Percentiles rank a stretch among this genome's conserved stretches.
Evolutionary conservation across 2,329 filamentous ascomycete genomes (phyloP).

Genomic region (Plenodomus tracheiphilus): DNA sequence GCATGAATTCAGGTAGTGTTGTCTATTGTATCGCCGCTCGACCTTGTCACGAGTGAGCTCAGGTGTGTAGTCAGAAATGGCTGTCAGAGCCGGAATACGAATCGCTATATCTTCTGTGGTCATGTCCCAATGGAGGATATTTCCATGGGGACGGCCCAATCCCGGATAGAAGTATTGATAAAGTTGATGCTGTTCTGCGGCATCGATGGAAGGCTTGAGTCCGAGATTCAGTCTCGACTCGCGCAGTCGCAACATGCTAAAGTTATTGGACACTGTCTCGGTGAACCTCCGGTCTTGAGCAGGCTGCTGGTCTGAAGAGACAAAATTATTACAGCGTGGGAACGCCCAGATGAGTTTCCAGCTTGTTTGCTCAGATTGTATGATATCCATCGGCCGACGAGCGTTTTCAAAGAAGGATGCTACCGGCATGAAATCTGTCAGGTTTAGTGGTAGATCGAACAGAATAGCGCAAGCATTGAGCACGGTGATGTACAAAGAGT

Average conservation of each 20-base stretch:
- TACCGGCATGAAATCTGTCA: slow-evolving; percentile 1
- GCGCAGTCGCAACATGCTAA: not conserved
- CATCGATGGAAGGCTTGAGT: no score
- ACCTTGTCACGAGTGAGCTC: not conserved
- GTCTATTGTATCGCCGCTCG: not conserved
- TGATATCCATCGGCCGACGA: not conserved
- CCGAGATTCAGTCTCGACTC: no score
- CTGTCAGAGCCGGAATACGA: not conserved
- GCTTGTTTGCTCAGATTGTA: slow-evolving; percentile 7
- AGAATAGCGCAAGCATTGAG: slow-evolving; percentile 21
- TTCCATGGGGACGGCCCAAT: not conserved
- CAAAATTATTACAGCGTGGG: slow-evolving; percentile 11
- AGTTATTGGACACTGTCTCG: not conserved
- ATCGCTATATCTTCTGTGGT: not conserved
- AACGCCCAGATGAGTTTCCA: slow-evolving; percentile 20
- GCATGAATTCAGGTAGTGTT: not conserved
- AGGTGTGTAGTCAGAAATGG: not conserved
- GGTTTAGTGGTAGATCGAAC: slow-evolving; percentile 13
- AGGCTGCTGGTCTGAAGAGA: not conserved
- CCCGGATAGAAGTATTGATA: not conserved
- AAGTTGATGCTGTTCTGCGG: no score
- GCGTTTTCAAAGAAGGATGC: slow-evolving; percentile 3
- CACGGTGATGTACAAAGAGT: slow-evolving; percentile 14
- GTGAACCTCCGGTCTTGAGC: not conserved
- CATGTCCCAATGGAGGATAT: not conserved